Conservation (phyloP, 495 filamentous ascomycete genomes). For the Hypoxylon rickii region DNA sequence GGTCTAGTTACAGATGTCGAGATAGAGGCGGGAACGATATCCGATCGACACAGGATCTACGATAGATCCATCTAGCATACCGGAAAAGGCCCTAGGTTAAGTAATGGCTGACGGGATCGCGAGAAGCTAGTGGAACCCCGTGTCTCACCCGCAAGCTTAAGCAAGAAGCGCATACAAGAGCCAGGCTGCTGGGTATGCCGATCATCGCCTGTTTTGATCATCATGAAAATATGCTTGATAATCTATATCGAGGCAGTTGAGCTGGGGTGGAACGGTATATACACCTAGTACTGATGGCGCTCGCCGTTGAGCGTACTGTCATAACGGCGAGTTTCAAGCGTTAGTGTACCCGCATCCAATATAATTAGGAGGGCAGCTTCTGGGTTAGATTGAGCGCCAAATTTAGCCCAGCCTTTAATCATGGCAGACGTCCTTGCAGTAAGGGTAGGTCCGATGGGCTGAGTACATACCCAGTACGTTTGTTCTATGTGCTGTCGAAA, state of each 20-base stretch:
- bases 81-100: neutral
- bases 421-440: too few species aligned
- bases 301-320: too few species aligned
- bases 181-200: conserved; percentile 17
- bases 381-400: too few species aligned
- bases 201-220: conserved; percentile 5
- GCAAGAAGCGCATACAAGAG: conserved; percentile 1
- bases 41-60: conserved; percentile 10
- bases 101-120: neutral
- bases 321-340: too few species aligned
- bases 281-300: neutral
- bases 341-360: too few species aligned
- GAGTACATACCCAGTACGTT: too few species aligned
- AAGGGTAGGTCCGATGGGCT: too few species aligned
- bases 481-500: too few species aligned
- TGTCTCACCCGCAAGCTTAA: neutral
- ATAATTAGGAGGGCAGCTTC: too few species aligned
- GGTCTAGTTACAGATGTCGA: conserved; percentile 4
- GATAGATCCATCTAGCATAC: neutral
- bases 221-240: neutral
- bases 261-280: neutral
- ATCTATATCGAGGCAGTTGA: too few species aligned
- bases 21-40: conserved; percentile 13
- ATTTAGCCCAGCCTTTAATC: too few species aligned
- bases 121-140: conserved; percentile 1